Percentiles rank a stretch among this genome's conserved stretches.
phyloP scores from a whole-genome alignment of 768 basidiomycete species.

The Boletus reticulatus region DNA sequence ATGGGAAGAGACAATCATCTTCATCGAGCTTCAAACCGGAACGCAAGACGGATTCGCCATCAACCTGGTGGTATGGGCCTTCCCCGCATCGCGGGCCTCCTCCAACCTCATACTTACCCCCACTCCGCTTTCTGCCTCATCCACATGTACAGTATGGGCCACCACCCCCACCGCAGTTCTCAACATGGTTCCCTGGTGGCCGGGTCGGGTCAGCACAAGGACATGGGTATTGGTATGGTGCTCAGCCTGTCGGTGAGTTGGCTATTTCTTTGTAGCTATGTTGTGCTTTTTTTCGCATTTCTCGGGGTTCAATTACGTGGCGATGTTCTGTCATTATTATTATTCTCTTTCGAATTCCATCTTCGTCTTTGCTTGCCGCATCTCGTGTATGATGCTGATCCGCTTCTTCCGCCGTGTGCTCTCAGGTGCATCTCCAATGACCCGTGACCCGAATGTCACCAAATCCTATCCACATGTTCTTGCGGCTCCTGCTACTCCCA shows the following conservation, averaged over 20 bases:
- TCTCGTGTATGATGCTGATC: slow-evolving; percentile 10
- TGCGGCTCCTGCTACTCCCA: slow-evolving; percentile 2
- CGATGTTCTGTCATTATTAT: neutral
- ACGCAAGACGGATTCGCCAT: slow-evolving; percentile 10
- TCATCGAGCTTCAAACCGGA: slow-evolving; percentile 3
- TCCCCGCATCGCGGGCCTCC: slow-evolving; percentile 8
- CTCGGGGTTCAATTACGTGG: neutral
- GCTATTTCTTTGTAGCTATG: neutral
- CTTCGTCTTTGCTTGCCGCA: neutral
- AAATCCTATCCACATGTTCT: slow-evolving; percentile 8
- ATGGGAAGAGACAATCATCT: neutral
- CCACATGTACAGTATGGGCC: slow-evolving; percentile 9
- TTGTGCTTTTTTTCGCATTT: neutral
- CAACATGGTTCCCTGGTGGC: slow-evolving; percentile 15
- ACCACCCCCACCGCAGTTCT: slow-evolving; percentile 13
- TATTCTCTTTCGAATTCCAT: neutral
- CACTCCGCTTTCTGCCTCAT: slow-evolving; percentile 14
- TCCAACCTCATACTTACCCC: neutral
- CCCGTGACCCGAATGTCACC: slow-evolving; percentile 4
- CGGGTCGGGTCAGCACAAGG: slow-evolving; percentile 11
- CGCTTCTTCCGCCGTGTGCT: neutral
- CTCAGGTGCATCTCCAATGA: slow-evolving; percentile 16
- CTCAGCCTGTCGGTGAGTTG: slow-evolving; percentile 20
- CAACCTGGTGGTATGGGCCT: slow-evolving; percentile 8
- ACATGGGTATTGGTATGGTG: slow-evolving; percentile 22